Evolutionary conservation across 352 stramenopile genomes (phyloP).

Genomic region (Phytophthora hybrid): DNA sequence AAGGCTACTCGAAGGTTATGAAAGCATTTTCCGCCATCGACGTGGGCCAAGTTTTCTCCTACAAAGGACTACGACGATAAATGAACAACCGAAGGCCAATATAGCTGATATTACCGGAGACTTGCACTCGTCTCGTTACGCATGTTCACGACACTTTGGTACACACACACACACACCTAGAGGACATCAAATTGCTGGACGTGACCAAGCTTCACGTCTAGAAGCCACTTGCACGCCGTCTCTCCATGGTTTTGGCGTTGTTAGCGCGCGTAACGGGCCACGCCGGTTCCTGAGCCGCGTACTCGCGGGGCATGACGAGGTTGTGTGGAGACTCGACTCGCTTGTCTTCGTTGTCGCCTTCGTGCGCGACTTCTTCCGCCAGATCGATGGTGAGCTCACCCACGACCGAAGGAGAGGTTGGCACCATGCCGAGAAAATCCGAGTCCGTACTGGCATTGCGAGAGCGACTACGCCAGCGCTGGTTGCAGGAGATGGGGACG

Average conservation of each 20-base stretch:
- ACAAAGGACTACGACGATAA: neutral
- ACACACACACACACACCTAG: constrained; percentile 11
- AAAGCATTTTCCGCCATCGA: no score
- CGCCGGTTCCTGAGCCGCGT: constrained; percentile 24
- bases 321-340: constrained; percentile 46
- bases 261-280: constrained; percentile 15
- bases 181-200: neutral
- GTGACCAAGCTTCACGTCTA: constrained; percentile 1
- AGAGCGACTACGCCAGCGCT: constrained; percentile 59
- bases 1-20: no score
- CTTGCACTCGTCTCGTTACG: constrained; percentile 16
- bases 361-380: constrained; percentile 16
- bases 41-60: no score
- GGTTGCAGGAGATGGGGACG: constrained; percentile 65
- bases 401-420: constrained; percentile 8
- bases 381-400: constrained; percentile 17
- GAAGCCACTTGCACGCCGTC: constrained; percentile 46
- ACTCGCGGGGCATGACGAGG: constrained; percentile 58
- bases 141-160: constrained; percentile 17
- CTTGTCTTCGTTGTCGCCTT: constrained; percentile 40
- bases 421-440: constrained; percentile 30
- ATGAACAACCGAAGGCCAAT: no score
- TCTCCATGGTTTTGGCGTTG: constrained; percentile 51
- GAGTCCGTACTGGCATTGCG: constrained; percentile 58
- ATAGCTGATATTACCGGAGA: constrained; percentile 11